Evolutionary conservation across 140 eudicot genomes (phyloP).

Genomic region (Flaveria floridana): DNA sequence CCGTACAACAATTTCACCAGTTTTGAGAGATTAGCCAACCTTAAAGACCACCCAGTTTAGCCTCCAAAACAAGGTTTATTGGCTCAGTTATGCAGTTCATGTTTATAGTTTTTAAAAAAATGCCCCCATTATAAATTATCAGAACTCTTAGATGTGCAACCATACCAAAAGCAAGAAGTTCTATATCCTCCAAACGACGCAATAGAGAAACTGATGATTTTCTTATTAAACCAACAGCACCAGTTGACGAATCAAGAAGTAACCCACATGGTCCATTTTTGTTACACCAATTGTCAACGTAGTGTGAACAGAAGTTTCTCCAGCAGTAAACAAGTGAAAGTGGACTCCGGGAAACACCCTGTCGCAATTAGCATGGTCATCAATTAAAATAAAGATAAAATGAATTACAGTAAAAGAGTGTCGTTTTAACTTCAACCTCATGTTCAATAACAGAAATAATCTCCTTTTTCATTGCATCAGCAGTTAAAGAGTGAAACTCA

Average conservation of each 20-base stretch:
- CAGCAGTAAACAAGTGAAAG: constrained; percentile 69
- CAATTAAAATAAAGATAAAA: constrained; percentile 16
- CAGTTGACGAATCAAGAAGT: constrained; percentile 59
- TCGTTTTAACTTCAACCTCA: constrained; percentile 49
- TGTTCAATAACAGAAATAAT: constrained; percentile 71
- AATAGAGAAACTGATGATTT: constrained; percentile 66
- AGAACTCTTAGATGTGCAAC: constrained; percentile 14
- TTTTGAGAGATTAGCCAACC: neutral
- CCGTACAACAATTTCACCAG: neutral
- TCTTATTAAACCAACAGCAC: constrained; percentile 79
- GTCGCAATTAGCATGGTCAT: constrained; percentile 30
- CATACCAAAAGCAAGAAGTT: constrained; percentile 64
- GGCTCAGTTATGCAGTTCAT: constrained; percentile 5
- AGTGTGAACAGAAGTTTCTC: constrained; percentile 65
- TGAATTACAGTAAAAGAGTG: neutral
- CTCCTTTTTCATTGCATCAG: constrained; percentile 77
- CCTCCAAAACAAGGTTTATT: neutral
- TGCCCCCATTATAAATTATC: neutral
- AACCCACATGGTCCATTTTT: constrained; percentile 63
- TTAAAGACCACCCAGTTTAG: neutral
- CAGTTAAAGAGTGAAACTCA: constrained; percentile 68
- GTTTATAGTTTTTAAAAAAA: neutral
- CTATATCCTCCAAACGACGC: constrained; percentile 81
- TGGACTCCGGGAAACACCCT: constrained; percentile 70
- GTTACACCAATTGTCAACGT: constrained; percentile 67